These are phyloP conservation scores for Apiotrichum mycotoxinovorans DNA, from an alignment of 1,284 basidiomycete genomes.

Conservation along the genomic window DNA sequence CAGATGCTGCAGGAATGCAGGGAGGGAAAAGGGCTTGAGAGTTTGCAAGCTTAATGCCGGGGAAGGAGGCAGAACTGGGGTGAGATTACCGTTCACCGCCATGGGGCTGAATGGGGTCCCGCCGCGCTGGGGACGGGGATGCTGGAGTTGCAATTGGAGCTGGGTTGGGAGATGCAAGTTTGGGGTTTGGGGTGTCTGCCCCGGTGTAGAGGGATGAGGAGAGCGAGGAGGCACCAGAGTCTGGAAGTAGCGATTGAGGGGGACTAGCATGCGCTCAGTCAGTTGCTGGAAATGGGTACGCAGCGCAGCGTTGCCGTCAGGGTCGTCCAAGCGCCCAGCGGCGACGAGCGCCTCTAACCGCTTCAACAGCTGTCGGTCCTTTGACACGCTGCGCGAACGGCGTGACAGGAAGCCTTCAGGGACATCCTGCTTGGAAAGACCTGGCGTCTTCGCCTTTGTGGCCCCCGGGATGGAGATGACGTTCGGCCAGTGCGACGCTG, in stretches of 20 bases:
- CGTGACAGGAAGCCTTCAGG: constrained; percentile 66
- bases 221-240: constrained; percentile 66
- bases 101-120: not conserved
- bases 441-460: constrained; percentile 38
- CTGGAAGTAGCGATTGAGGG: constrained; percentile 88
- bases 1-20: constrained; percentile 75
- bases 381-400: constrained; percentile 79
- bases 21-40: constrained; percentile 73
- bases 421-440: constrained; percentile 47
- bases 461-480: constrained; percentile 52
- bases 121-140: not conserved
- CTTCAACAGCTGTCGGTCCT: constrained; percentile 68
- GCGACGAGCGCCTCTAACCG: constrained; percentile 40
- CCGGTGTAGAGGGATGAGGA: not conserved
- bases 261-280: constrained; percentile 83
- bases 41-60: constrained; percentile 12
- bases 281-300: constrained; percentile 81
- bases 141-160: constrained; percentile 17
- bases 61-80: constrained; percentile 7
- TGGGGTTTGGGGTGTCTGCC: not conserved
- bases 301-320: constrained; percentile 59
- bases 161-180: not conserved
- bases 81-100: not conserved
- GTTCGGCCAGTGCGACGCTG: constrained; percentile 90
- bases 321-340: constrained; percentile 44